phyloP scores from a whole-genome alignment of 441 rosid genomes.

The Erysimum cheiri region DNA sequence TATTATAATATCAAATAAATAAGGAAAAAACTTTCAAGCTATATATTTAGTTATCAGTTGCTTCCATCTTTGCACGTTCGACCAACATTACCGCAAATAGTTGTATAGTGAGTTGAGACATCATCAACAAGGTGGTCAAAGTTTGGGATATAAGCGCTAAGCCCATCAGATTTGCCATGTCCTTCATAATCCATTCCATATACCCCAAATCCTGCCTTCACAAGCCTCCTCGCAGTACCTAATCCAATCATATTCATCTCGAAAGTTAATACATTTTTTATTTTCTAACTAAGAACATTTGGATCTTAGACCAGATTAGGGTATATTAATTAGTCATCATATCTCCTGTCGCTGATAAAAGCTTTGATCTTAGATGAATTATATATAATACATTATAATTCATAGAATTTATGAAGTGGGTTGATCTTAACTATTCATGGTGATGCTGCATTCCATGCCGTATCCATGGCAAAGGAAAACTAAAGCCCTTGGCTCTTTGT shows the following conservation, averaged over 20 bases:
- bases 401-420: neutral
- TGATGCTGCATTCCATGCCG: slow-evolving; percentile 88
- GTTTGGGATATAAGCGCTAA: slow-evolving; percentile 50
- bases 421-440: slow-evolving; percentile 67
- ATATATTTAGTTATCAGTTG: neutral
- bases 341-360: neutral
- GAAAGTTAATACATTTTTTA: neutral
- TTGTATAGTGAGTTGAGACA: slow-evolving; percentile 37
- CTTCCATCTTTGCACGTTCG: slow-evolving; percentile 15
- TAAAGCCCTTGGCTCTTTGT: slow-evolving; percentile 61
- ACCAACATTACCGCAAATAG: slow-evolving; percentile 41
- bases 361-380: neutral
- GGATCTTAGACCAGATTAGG: neutral
- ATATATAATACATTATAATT: neutral
- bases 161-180: slow-evolving; percentile 78
- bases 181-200: slow-evolving; percentile 84
- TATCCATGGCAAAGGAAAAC: slow-evolving; percentile 83
- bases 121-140: slow-evolving; percentile 45
- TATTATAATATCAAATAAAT: neutral
- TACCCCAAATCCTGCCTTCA: slow-evolving; percentile 59
- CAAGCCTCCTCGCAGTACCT: slow-evolving; percentile 72
- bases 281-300: neutral
- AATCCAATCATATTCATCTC: slow-evolving; percentile 24
- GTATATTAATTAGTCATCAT: neutral
- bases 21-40: neutral